phyloP scores from a whole-genome alignment of 257 asterid species.

The Solanum bulbocastanum region DNA sequence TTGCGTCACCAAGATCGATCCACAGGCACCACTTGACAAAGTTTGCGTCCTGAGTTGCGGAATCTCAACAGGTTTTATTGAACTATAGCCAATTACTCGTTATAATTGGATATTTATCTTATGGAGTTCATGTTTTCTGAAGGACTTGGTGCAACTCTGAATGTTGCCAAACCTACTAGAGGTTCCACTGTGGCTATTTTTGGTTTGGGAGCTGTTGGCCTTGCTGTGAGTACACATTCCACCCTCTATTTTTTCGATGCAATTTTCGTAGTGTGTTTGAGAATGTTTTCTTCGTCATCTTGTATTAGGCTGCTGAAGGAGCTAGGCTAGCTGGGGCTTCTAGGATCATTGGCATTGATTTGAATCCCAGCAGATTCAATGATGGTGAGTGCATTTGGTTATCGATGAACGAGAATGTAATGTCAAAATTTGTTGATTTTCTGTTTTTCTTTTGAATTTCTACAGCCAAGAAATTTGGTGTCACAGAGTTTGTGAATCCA shows the following conservation, averaged over 20 bases:
- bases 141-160: constrained; percentile 79
- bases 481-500: constrained; percentile 71
- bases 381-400: constrained; percentile 9
- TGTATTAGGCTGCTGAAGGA: constrained; percentile 81
- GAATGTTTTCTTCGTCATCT: not conserved
- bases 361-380: constrained; percentile 40
- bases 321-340: constrained; percentile 79
- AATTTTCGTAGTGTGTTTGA: not conserved
- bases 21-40: constrained; percentile 64
- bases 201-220: constrained; percentile 87
- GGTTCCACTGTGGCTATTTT: constrained; percentile 73
- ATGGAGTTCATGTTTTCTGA: not conserved
- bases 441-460: not conserved
- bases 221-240: constrained; percentile 49
- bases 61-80: constrained; percentile 58
- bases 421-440: not conserved
- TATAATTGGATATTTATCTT: not conserved
- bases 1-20: constrained; percentile 64
- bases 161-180: constrained; percentile 69
- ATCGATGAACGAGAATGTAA: not conserved
- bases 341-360: constrained; percentile 66
- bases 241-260: not conserved
- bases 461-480: constrained; percentile 76
- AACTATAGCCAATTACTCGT: not conserved
- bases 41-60: constrained; percentile 91